Evolutionary conservation across 306 rosid genomes (phyloP).

Genomic region (Mucuna pruriens): DNA sequence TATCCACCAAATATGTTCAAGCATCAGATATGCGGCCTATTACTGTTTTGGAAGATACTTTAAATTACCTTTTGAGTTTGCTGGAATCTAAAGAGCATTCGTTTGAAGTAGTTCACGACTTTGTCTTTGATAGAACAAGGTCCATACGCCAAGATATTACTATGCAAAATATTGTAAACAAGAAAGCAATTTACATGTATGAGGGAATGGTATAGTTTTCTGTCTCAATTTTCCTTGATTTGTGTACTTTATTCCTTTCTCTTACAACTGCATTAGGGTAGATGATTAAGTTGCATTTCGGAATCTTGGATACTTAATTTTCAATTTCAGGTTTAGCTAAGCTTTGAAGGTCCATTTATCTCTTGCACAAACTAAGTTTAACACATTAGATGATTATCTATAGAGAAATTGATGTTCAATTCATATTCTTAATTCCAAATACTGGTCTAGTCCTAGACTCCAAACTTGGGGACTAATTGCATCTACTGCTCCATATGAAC

Average conservation of each 20-base stretch:
- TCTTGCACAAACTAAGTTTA: not conserved
- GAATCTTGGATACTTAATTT: not conserved
- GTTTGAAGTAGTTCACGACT: constrained; percentile 85
- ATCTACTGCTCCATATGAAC: not conserved
- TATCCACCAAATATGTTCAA: constrained; percentile 60
- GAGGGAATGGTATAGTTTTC: constrained; percentile 74
- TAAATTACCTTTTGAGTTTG: constrained; percentile 64
- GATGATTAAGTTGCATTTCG: not conserved
- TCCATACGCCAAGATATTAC: constrained; percentile 92
- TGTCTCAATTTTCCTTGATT: constrained; percentile 7
- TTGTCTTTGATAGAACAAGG: constrained; percentile 89
- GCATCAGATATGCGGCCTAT: constrained; percentile 85
- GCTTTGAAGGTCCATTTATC: not conserved
- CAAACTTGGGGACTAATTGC: not conserved
- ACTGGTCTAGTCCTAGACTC: not conserved
- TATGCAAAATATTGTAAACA: constrained; percentile 73
- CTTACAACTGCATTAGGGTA: not conserved
- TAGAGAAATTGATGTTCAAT: not conserved
- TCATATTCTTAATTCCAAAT: not conserved
- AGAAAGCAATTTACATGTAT: constrained; percentile 68
- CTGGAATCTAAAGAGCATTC: constrained; percentile 63
- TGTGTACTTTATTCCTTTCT: constrained; percentile 20
- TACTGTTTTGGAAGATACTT: constrained; percentile 72
- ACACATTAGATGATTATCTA: not conserved
- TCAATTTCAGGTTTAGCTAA: constrained; percentile 17